Base-by-base conservation (phyloP, 768 basidiomycete genomes). In the Russula dissimulans region DNA sequence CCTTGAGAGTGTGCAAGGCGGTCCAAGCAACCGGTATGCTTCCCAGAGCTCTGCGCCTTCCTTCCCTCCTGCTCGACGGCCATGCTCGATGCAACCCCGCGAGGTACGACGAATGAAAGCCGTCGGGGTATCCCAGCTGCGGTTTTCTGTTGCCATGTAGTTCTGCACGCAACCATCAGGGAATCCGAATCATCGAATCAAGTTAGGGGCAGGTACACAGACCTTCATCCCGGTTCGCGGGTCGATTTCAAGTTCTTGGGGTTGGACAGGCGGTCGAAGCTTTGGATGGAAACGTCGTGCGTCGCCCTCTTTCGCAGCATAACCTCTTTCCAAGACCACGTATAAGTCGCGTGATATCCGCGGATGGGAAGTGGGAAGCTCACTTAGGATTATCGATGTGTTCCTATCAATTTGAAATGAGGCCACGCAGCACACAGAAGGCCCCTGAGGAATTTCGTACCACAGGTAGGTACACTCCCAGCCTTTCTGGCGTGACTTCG, bases 381-480 rank as follows among this genome's bases (percentile, higher is more conserved):
- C 65, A 81, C 81, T 84, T 87, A 1, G 88, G 88, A 65, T 89
- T 89, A 68, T 91, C 87, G 64, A 89, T 88, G 67, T 89, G 88
- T 74, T 88, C 84, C 77, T 80, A 52, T 52, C 38, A 18, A 51
- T n/a, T 18, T 18, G 3, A 7, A 15, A n/a, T 42, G 22, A n/a
- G 18, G 15, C n/a, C 17, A 17, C 26, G 39, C 5, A 12, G 6
- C n/a, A 3, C 34, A 38, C 11, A 38, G 4, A 47, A 47, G 10
- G 46, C 12, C n/a, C 4, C 59, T 41, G 12, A 12, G 15, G 32
- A 9, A 48, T 14, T 49, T 45, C 78, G 64, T 69, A 81, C 83
- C 10, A 83, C 81, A 4, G 86, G 86, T 2, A 88, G 78, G 70
- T 89, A 89, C n/a, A 86, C 85, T 3, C 86, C 86, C 17, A 91